Base-by-base conservation (phyloP, 208 protist species). In the Trypanosomatidae sp. region DNA sequence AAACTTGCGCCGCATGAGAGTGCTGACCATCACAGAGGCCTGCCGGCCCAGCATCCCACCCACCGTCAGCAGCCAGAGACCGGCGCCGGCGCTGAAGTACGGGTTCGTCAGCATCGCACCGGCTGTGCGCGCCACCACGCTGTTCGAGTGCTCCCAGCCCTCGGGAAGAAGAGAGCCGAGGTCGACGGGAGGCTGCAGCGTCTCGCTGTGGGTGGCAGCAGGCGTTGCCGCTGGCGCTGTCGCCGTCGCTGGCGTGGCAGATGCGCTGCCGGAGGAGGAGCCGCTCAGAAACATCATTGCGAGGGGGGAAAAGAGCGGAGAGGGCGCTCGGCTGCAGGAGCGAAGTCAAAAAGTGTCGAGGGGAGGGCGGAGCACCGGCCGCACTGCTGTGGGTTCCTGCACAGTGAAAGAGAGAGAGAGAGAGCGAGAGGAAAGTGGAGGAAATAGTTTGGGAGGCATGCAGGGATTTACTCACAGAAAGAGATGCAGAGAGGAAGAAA, bases 21-120 rank as follows among this genome's bases (percentile, higher is more conserved):
- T 76, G 30, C 74, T 70, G 44, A 89, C 49, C 56, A 83, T 76
- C 2, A 70, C 33, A 28, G 79, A 84, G 9, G 79, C 77, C 56
- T 87, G 74, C 13, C 89, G 69, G 17, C 79, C 85, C 15, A 91
- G 58, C 43, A 81, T 84, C 15, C 85, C 88, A 15, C 81, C 91
- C 19, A 94, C 84, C 5, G 87, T 94, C 28, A 97, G 73, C 33
- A 94, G 79, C 81, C 92, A 97, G 39, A 97, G 80, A n/a, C 93
- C 93, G 10, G 90, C 86, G 56, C 93, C 93, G 12, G 91, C 93
- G 73, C 87, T 91, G 82, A 97, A 97, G 77, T 92, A 95, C 13
- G 91, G 93, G 58, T 97, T 97, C 71, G 77, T 84, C 67, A 91
- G 71, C 53, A 95, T 49, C 28, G 76, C 77, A 1, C 80, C 72